phyloP scores from a whole-genome alignment of 2,329 filamentous ascomycete genomes.

The Raffaelea arxii region DNA sequence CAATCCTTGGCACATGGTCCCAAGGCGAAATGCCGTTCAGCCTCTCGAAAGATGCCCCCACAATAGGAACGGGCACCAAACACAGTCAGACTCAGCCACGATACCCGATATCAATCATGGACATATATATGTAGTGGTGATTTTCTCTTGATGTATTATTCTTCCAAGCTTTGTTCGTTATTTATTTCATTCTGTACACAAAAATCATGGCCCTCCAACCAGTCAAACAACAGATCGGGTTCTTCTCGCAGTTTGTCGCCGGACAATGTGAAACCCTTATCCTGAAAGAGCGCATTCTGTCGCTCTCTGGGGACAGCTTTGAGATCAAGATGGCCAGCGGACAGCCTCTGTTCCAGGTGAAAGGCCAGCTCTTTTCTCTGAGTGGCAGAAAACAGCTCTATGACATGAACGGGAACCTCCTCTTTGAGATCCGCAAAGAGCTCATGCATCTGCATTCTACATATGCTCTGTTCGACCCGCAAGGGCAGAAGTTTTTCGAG shows the following conservation, averaged over 20 bases:
- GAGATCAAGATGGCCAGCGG: slow-evolving; percentile 47
- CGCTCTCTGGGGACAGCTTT: slow-evolving; percentile 54
- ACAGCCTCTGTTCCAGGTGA: slow-evolving; percentile 42
- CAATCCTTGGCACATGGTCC: too few relatives aligned
- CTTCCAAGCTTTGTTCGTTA: too few relatives aligned
- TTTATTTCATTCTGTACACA: too few relatives aligned
- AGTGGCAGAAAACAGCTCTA: slow-evolving; percentile 45
- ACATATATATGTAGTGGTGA: too few relatives aligned
- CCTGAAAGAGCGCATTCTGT: slow-evolving; percentile 52
- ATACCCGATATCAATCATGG: too few relatives aligned
- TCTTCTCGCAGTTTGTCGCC: slow-evolving; percentile 9
- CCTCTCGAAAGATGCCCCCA: too few relatives aligned
- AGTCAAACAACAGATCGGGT: slow-evolving; percentile 8
- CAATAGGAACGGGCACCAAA: too few relatives aligned
- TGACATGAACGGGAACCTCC: slow-evolving; percentile 41
- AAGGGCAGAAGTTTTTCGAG: slow-evolving; percentile 38
- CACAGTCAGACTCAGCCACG: too few relatives aligned
- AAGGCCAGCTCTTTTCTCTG: slow-evolving; percentile 43
- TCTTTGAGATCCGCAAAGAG: slow-evolving; percentile 51
- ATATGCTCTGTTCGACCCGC: slow-evolving; percentile 37
- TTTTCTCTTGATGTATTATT: too few relatives aligned
- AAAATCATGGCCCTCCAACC: slow-evolving; percentile 8
- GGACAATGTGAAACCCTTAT: slow-evolving; percentile 34
- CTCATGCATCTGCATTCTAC: slow-evolving; percentile 38
- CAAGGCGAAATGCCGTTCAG: too few relatives aligned